Conservation (phyloP, 176 grass and related monocot genomes). For the Stipa capillata region DNA sequence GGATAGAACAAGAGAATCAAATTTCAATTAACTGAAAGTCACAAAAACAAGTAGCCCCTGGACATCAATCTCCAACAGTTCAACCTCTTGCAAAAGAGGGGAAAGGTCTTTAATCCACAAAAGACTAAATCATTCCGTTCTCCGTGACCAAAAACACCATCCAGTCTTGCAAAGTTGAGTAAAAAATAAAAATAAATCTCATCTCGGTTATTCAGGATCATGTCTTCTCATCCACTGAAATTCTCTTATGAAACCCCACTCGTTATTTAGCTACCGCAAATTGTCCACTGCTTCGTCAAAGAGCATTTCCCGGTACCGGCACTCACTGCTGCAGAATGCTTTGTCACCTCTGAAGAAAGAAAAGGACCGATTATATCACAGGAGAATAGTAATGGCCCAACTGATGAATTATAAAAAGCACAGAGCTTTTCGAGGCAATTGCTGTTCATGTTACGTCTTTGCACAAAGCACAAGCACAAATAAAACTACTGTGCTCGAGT, state of each 20-base stretch:
- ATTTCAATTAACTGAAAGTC: conserved; percentile 4
- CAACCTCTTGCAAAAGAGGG: conserved; percentile 33
- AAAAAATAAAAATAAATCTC: background rate
- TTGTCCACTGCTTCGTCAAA: conserved; percentile 36
- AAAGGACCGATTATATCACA: conserved; percentile 17
- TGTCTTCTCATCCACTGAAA: conserved; percentile 35
- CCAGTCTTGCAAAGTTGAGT: conserved; percentile 21
- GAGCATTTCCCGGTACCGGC: conserved; percentile 48
- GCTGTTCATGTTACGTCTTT: conserved; percentile 9
- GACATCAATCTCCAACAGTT: background rate
- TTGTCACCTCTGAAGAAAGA: conserved; percentile 46
- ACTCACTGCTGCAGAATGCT: conserved; percentile 68
- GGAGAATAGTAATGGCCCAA: conserved; percentile 19
- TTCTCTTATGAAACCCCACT: background rate
- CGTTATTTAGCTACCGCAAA: conserved; percentile 22
- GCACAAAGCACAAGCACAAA: conserved; percentile 6
- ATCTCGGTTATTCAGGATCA: conserved; percentile 19
- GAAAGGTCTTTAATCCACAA: conserved; percentile 34
- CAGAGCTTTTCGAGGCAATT: background rate
- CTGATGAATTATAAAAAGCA: conserved; percentile 3
- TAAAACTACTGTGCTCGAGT: conserved; percentile 17
- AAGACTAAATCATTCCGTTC: conserved; percentile 35
- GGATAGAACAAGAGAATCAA: background rate
- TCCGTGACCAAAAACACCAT: conserved; percentile 32
- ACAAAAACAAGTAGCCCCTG: background rate